Evolutionary conservation across 2,329 filamentous ascomycete genomes (phyloP).

Genomic region (Fusarium aywerte): DNA sequence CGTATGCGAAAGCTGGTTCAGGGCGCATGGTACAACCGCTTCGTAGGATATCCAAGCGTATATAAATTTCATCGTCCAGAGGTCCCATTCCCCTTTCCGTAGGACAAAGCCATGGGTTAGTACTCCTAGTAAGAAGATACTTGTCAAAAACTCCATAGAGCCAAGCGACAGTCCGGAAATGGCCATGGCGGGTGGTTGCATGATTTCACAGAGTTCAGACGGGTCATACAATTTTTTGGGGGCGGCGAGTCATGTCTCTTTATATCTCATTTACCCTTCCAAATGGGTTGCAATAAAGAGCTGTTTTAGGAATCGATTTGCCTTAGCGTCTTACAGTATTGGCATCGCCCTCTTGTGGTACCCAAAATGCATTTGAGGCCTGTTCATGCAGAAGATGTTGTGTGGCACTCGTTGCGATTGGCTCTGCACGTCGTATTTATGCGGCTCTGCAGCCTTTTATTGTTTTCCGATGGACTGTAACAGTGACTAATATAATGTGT

Average conservation of each 20-base stretch:
- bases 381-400: not conserved
- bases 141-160: not conserved
- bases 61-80: not conserved
- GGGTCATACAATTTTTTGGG: not conserved
- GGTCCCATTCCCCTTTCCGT: conserved; percentile 29
- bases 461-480: not conserved
- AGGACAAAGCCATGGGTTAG: not conserved
- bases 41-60: not conserved
- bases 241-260: not conserved
- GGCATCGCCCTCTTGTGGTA: not conserved
- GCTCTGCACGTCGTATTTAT: not conserved
- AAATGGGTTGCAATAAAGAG: not conserved
- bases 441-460: not conserved
- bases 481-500: not conserved
- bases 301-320: not conserved
- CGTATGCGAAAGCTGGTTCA: not conserved
- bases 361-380: not conserved
- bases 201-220: not conserved
- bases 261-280: not conserved
- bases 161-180: not conserved
- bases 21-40: not conserved
- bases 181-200: not conserved
- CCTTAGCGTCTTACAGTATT: not conserved
- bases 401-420: not conserved
- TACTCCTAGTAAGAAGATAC: not conserved